Base-by-base conservation (phyloP, 192 early-diverging fungal genomes). In the Powellomyces hirtus region DNA sequence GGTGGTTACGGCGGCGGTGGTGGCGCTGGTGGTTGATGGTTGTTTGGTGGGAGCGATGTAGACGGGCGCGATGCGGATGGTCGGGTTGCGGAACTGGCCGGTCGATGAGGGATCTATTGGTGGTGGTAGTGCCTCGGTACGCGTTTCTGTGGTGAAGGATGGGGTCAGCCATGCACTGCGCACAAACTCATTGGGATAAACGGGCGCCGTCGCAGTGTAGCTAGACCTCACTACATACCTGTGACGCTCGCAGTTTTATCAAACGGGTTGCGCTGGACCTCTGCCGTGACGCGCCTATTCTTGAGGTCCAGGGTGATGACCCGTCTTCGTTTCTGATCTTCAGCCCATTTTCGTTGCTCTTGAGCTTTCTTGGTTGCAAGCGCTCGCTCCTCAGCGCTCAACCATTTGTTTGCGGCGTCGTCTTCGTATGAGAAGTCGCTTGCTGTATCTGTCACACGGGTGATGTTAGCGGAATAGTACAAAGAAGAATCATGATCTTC, bases 251-350 rank as follows among this genome's bases (percentile, higher is more conserved):
- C 64, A 24, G 38, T 10, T 38, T 26, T 45, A 0, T 18, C 3
- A 33, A 56, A 56, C 24, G 53, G 53, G 33, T 56, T 56, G 5
- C 24, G 55, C 31, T 20, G 50, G 16, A 27, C 55, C 33, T 51
- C 71, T 10, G 74, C 64, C 2, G 59, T 34, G 22, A 82, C 78
- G 3, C 42, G 40, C 30, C 57, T 66, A 52, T 62, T 72, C 34
- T 62, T 61, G 27, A 84, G 56, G 45, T 84, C 79, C 3, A 84
- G 44, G 6, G 80, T 63, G 36, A 84, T 79, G 38, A 82, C 77
- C 11, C 82, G 49, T 22, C 75, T 42, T 33, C 66, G 63, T 40
- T 73, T 76, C 24, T 71, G 72, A 38, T 81, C 77, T 50, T 82
- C 79, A 26, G 82, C 77, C 26, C 40, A 18, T 51, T 45, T 30